Conservation (phyloP, 805 yeast species). For the Ogataea populi-albae region DNA sequence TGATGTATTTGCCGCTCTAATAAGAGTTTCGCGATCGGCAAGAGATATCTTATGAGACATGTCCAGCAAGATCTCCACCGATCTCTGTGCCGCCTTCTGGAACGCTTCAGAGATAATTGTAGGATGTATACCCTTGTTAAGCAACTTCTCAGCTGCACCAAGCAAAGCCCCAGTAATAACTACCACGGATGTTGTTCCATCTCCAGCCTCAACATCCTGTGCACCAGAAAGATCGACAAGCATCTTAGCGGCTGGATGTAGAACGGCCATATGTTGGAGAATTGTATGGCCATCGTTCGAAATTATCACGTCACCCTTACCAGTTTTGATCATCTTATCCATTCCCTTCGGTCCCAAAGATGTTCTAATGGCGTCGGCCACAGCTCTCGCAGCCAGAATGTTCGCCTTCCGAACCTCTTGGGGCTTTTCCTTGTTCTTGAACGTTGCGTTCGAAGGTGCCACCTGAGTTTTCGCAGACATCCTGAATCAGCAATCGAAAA, state of each 20-base stretch:
- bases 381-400: conserved; percentile 90
- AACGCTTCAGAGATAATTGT: conserved; percentile 91
- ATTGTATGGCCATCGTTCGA: conserved; percentile 99
- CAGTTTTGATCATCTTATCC: conserved; percentile 98
- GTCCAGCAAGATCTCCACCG: conserved; percentile 75
- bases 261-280: conserved; percentile 93
- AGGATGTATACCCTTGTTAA: conserved; percentile 92
- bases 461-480: conserved; percentile 24
- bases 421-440: conserved; percentile 91
- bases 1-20: conserved; percentile 93
- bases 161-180: conserved; percentile 90
- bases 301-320: conserved; percentile 86
- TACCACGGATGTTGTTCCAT: conserved; percentile 97
- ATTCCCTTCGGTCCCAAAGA: conserved; percentile 98
- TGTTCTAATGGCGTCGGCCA: conserved; percentile 92
- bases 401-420: conserved; percentile 89
- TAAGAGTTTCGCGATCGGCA: conserved; percentile 73
- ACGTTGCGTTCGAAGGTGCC: conserved; percentile 75
- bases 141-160: conserved; percentile 90
- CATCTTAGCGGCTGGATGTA: conserved; percentile 99
- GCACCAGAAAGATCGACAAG: conserved; percentile 94
- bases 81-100: conserved; percentile 81
- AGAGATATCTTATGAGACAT: conserved; percentile 84
- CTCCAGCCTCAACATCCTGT: conserved; percentile 99
- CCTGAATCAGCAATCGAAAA: neutral